Conservation (phyloP, 2,329 filamentous ascomycete genomes). For the Cladosporium phlei region DNA sequence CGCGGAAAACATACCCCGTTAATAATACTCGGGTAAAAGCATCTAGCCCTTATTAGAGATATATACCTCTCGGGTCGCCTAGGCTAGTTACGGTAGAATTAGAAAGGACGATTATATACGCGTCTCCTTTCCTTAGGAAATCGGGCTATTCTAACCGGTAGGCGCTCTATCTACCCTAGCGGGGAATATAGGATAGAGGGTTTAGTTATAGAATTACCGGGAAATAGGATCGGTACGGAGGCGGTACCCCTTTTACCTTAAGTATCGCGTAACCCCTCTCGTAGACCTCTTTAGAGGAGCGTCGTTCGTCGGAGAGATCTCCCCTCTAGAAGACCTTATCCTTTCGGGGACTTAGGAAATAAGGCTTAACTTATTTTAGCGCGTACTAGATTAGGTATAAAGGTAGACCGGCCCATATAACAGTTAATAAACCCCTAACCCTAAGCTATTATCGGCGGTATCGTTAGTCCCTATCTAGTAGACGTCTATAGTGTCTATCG, state of each 20-base stretch:
- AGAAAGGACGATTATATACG: background rate
- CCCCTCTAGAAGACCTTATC: background rate
- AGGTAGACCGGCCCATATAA: constrained; percentile 1
- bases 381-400: constrained; percentile 2
- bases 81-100: background rate
- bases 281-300: background rate
- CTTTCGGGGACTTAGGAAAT: background rate
- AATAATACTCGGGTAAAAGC: background rate
- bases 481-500: background rate
- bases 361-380: no score
- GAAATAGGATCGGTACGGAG: background rate
- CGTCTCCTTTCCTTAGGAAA: background rate
- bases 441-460: background rate
- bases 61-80: background rate
- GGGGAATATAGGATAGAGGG: background rate
- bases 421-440: no score
- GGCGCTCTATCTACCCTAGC: background rate
- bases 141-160: background rate
- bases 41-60: background rate
- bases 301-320: background rate
- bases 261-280: background rate
- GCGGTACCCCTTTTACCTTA: background rate
- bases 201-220: background rate
- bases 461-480: background rate
- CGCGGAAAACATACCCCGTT: background rate